Conservation (phyloP, 257 asterid genomes). For the Eucommia ulmoides region DNA sequence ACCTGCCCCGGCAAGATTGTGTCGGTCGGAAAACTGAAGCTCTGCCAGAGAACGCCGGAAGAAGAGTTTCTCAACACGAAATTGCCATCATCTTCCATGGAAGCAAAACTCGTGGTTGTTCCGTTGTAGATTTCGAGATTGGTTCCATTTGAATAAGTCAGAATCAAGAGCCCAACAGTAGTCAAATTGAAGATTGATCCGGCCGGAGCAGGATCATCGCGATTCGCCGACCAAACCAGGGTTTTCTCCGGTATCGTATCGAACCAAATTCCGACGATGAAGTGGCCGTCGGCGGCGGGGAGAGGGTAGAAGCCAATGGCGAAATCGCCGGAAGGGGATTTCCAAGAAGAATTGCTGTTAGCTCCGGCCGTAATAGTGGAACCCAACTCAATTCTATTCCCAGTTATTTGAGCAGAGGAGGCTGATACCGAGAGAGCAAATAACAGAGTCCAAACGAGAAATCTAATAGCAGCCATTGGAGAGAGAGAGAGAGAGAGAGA, state of each 20-base stretch:
- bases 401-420: no score
- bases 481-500: no score
- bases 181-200: background rate
- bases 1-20: background rate
- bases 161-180: background rate
- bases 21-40: background rate
- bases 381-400: background rate
- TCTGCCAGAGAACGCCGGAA: background rate
- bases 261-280: background rate
- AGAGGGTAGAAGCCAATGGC: background rate
- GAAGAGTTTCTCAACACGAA: background rate
- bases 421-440: no score
- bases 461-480: no score
- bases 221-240: background rate
- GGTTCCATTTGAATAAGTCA: background rate
- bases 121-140: background rate
- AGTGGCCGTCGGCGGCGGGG: background rate
- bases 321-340: background rate
- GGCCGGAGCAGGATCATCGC: background rate
- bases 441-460: no score
- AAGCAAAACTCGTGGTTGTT: background rate
- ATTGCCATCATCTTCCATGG: background rate
- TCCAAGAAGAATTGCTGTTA: background rate
- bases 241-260: background rate
- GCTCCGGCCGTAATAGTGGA: background rate